phyloP scores from a whole-genome alignment of 768 basidiomycete species.

The Psilocybe azurescens region DNA sequence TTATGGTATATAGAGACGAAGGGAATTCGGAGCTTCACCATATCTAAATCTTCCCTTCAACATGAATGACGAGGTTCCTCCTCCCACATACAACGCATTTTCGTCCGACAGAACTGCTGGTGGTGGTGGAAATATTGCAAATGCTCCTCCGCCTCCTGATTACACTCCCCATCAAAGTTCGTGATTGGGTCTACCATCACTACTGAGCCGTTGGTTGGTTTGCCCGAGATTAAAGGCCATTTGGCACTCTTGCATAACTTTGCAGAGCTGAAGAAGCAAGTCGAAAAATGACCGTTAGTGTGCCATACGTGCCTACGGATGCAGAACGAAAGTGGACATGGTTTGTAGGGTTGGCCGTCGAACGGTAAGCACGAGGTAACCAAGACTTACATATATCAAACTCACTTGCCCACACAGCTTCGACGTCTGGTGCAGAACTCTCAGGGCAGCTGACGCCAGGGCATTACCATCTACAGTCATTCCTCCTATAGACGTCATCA shows the following conservation, averaged over 20 bases:
- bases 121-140: neutral
- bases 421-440: conserved; percentile 30
- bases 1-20: no score
- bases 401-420: conserved; percentile 27
- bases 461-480: conserved; percentile 22
- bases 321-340: conserved; percentile 37
- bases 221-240: conserved; percentile 36
- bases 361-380: conserved; percentile 29
- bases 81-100: conserved; percentile 12
- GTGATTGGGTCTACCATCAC: conserved; percentile 31
- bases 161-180: conserved; percentile 38
- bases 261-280: conserved; percentile 29
- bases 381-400: neutral
- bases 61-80: neutral
- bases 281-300: conserved; percentile 22
- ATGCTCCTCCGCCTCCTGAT: conserved; percentile 21
- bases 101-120: neutral
- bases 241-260: conserved; percentile 39
- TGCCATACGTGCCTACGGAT: conserved; percentile 23
- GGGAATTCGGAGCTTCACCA: no score
- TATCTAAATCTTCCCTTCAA: no score
- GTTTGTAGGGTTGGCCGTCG: conserved; percentile 42
- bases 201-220: conserved; percentile 30
- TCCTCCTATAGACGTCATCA: conserved; percentile 42
- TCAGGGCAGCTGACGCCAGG: conserved; percentile 16